Conservation (phyloP, 169 alveolate species). For the Pseudocohnilembus persalinus region DNA sequence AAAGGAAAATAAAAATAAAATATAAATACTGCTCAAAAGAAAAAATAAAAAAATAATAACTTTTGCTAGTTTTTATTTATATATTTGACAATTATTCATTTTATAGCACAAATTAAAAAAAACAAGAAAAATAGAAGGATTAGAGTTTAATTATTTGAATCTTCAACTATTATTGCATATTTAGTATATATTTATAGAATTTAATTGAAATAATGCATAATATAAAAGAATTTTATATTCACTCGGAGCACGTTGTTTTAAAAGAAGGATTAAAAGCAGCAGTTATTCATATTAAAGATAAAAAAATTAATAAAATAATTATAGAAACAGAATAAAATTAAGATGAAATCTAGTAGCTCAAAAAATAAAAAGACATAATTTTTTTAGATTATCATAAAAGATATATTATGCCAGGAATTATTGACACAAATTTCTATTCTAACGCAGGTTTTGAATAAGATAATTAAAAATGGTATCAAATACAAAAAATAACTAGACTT, state of each 20-base stretch:
- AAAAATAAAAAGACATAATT: too few species aligned
- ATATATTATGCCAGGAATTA: constrained; percentile 2
- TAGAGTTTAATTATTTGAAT: too few species aligned
- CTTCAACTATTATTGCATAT: too few species aligned
- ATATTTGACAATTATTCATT: too few species aligned
- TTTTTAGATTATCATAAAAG: not conserved
- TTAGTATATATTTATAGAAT: too few species aligned
- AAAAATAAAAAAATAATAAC: too few species aligned
- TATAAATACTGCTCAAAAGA: too few species aligned
- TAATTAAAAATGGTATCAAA: constrained; percentile 1
- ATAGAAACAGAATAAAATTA: not conserved
- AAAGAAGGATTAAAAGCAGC: not conserved
- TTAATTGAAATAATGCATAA: too few species aligned
- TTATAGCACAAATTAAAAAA: too few species aligned
- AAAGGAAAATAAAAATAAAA: too few species aligned
- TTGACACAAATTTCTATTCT: constrained; percentile 1
- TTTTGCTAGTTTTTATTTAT: too few species aligned
- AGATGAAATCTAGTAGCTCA: not conserved
- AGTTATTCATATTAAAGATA: not conserved
- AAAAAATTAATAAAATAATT: not conserved
- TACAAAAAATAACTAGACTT: not conserved
- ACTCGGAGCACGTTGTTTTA: not conserved
- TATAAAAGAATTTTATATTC: not conserved
- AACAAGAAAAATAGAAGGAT: too few species aligned
- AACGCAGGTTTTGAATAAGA: not conserved